Percentiles rank a stretch among this genome's conserved stretches.
Evolutionary conservation across 192 early-diverging fungal species (phyloP).

Genomic region (Ambispora gerdemannii): DNA sequence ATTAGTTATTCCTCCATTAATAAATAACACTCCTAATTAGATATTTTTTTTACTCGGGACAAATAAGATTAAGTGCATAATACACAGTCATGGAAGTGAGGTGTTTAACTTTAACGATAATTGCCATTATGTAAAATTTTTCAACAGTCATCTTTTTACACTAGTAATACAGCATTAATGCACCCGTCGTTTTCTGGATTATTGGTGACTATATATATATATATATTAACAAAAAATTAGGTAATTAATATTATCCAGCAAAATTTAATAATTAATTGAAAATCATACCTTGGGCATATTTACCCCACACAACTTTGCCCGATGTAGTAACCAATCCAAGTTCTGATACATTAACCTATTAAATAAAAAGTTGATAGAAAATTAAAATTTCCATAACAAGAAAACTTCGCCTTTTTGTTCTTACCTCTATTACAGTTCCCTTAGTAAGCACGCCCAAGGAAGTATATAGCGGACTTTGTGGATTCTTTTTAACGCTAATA

Average conservation of each 20-base stretch:
- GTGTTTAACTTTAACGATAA: too few species aligned
- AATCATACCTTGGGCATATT: conserved; percentile 68
- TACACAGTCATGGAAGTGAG: too few species aligned
- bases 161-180: conserved; percentile 90
- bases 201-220: conserved; percentile 69
- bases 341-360: conserved; percentile 80
- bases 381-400: background rate
- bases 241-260: background rate
- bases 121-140: too few species aligned
- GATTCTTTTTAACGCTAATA: conserved; percentile 99
- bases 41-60: too few species aligned
- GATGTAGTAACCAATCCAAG: conserved; percentile 93
- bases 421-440: conserved; percentile 93
- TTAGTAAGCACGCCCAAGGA: conserved; percentile 97
- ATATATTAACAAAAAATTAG: background rate
- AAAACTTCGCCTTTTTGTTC: conserved; percentile 23
- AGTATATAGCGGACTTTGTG: conserved; percentile 91
- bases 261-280: background rate
- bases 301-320: conserved; percentile 99
- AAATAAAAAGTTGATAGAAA: conserved; percentile 9
- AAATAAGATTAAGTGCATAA: too few species aligned
- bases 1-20: too few species aligned
- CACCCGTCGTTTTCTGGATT: conserved; percentile 98
- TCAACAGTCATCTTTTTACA: too few species aligned
- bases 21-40: too few species aligned